Evolutionary conservation across 805 yeast species (phyloP), one percentile per base, ranked within the genome.

Genomic region (Grigorovia transvaalensis): DNA sequence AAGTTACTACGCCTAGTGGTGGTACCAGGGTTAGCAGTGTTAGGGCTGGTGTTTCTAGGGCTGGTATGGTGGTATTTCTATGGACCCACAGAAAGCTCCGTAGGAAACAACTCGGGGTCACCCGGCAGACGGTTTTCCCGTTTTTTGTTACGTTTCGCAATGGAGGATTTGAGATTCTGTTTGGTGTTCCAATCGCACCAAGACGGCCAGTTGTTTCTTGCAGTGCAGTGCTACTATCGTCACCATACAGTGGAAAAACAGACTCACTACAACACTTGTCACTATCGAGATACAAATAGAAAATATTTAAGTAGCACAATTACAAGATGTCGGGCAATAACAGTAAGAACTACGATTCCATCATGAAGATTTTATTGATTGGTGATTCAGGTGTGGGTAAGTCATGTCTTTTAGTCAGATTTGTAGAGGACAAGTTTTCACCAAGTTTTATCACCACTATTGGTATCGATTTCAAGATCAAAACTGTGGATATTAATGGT

Each of bases 401-500:
- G 65, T 85, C 97, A 44, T 91, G 97, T 75, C 76, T 90, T 54
- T 75, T 90, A 62, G 80, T 91, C 57, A 81, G 98, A 66, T 91
- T 91, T 71, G 96, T 91, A 54, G 96, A 89, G 62, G 97, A 91
- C 71, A 90, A 89, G 71, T 93, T 93, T 75, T 90, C 91, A 62
- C 97, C 98, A 5, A 82, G 93, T 19, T 93, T 91, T 71, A 93
- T 93, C 72, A 89, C 98, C 54, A 93, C 99, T 47, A 93, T 93
- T 63, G 99, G 99, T 51, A 93, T 93, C 63, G 99, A 93, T 70
- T 93, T 93, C 79, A 93, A 93, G 74, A 91, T 93, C 68, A 85
- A 96, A 72, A 90, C 96, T 30, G 87, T 90, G 59, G 97, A 91
- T 61, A 78, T 90, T 58, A 91, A 91, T 57, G 96, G 96, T 50